These are phyloP conservation scores for Candida oleophila DNA, from an alignment of 805 yeast species.

Conservation along the genomic window DNA sequence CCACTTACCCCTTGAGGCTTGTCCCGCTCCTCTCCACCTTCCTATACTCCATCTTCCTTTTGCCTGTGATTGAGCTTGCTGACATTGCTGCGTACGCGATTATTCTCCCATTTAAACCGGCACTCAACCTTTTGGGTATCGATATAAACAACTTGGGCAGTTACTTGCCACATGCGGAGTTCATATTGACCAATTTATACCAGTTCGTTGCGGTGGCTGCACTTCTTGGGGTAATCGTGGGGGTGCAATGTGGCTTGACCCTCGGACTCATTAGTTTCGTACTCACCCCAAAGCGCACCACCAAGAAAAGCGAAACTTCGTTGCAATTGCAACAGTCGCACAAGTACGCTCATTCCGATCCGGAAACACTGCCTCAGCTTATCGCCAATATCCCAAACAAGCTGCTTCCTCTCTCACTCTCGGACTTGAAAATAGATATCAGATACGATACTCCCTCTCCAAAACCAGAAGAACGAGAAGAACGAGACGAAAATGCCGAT, in stretches of 20 bases:
- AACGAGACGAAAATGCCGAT: not conserved
- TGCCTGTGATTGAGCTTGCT: not conserved
- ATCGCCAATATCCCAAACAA: conserved; percentile 3
- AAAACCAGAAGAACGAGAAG: not conserved
- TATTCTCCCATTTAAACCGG: not conserved
- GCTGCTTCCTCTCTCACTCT: not conserved
- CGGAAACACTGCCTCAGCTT: not conserved
- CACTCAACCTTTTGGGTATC: not conserved
- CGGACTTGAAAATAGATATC: conserved; percentile 3
- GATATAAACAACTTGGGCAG: not conserved
- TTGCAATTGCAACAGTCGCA: not conserved
- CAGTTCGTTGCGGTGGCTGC: conserved; percentile 5
- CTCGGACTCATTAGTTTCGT: conserved; percentile 1
- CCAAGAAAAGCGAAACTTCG: not conserved
- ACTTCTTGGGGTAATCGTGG: conserved; percentile 1
- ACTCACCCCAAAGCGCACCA: conserved; percentile 1
- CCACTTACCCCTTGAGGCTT: not conserved
- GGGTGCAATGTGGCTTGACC: not conserved
- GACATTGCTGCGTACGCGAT: not conserved
- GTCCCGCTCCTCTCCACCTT: not conserved
- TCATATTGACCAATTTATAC: conserved; percentile 1
- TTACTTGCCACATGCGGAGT: not conserved
- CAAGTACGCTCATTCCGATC: not conserved
- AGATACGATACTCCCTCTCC: conserved; percentile 6
- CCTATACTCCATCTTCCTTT: not conserved